phyloP scores from a whole-genome alignment of 192 early-diverging fungal genomes.

The Coemansia sp. region DNA sequence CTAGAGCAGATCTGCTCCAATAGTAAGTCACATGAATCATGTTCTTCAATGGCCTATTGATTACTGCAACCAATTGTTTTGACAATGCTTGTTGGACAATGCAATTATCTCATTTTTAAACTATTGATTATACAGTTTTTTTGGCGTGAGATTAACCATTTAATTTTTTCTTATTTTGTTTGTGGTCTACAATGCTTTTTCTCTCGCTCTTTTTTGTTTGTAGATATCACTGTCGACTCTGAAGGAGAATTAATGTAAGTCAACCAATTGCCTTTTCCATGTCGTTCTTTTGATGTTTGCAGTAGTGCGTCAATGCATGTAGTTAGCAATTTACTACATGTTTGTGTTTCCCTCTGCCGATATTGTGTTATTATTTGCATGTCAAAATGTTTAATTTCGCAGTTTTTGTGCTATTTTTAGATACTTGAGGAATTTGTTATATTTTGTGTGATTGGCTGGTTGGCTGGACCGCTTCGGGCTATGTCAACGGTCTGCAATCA shows the following conservation, averaged over 20 bases:
- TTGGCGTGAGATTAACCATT: neutral
- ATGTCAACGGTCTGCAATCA: neutral
- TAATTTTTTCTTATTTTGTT: constrained; percentile 4
- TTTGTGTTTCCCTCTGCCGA: neutral
- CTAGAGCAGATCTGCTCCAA: constrained; percentile 68
- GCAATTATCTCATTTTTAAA: constrained; percentile 4
- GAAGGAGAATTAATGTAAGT: constrained; percentile 72
- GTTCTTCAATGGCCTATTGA: constrained; percentile 1
- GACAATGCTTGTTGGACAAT: neutral
- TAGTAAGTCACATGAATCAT: constrained; percentile 49
- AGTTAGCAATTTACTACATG: neutral
- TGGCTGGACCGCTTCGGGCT: neutral
- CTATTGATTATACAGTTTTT: constrained; percentile 3
- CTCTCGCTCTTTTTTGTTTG: neutral
- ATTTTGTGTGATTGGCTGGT: neutral
- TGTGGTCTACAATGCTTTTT: neutral
- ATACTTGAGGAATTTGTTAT: neutral
- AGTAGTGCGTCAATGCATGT: neutral
- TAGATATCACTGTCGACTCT: constrained; percentile 65
- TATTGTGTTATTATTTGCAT: neutral
- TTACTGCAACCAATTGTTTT: constrained; percentile 7
- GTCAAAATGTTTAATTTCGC: neutral
- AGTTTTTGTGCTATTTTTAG: constrained; percentile 7
- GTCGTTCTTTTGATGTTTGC: neutral
- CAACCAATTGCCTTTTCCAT: neutral